Evolutionary conservation across 1,284 basidiomycete genomes (phyloP).

Genomic region (Sporisorium graminicola): DNA sequence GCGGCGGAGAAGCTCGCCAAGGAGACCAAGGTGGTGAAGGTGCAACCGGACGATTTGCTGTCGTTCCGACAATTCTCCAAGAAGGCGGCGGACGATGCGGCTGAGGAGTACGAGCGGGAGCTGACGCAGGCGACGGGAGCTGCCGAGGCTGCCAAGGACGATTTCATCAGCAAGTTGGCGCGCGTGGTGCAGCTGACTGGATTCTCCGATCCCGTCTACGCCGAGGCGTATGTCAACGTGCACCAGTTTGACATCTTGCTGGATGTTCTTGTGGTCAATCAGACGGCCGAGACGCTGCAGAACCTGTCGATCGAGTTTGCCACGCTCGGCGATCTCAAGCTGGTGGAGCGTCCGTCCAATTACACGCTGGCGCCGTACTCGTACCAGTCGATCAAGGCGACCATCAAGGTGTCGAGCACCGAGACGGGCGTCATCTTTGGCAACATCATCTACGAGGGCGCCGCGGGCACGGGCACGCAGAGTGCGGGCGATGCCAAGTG

Average conservation of each 20-base stretch:
- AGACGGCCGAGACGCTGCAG: slow-evolving; percentile 92
- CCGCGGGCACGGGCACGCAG: slow-evolving; percentile 57
- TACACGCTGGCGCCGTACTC: slow-evolving; percentile 95
- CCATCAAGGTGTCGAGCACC: slow-evolving; percentile 87
- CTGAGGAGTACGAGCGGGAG: slow-evolving; percentile 84
- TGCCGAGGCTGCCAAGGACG: slow-evolving; percentile 82
- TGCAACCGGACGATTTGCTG: slow-evolving; percentile 94
- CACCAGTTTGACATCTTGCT: slow-evolving; percentile 94
- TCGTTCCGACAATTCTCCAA: slow-evolving; percentile 94
- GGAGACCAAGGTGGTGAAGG: slow-evolving; percentile 78
- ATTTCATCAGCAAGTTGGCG: slow-evolving; percentile 95
- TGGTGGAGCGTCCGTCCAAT: slow-evolving; percentile 92
- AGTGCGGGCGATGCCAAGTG: slow-evolving; percentile 74
- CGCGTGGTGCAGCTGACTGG: slow-evolving; percentile 96
- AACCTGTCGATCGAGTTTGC: slow-evolving; percentile 98
- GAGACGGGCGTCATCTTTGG: slow-evolving; percentile 99
- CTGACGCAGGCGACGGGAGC: slow-evolving; percentile 90
- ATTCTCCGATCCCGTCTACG: slow-evolving; percentile 98
- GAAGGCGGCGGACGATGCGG: slow-evolving; percentile 75
- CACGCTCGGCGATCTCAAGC: slow-evolving; percentile 94
- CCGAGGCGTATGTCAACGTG: slow-evolving; percentile 97
- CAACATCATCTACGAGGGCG: slow-evolving; percentile 90
- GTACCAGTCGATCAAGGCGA: slow-evolving; percentile 98
- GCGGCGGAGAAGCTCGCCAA: slow-evolving; percentile 87
- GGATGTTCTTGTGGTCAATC: slow-evolving; percentile 97